Conservation (phyloP, 306 rosid species). For the Pterocarpus macrocarpus region DNA sequence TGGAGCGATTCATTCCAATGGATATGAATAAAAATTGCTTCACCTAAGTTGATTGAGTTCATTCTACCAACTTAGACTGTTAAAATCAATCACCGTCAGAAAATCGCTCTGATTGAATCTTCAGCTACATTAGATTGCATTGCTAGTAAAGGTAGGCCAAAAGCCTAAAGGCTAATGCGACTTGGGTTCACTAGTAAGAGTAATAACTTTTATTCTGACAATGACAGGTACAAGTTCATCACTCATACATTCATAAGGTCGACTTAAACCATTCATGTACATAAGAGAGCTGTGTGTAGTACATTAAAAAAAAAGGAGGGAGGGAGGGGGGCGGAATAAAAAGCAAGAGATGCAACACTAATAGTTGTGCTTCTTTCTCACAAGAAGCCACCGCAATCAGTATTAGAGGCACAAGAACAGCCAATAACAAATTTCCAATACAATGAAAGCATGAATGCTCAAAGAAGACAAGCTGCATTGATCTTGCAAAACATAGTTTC, state of each 20-base stretch:
- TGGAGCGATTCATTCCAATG: constrained; percentile 2
- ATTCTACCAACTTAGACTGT: background rate
- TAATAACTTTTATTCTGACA: background rate
- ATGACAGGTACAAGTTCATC: background rate
- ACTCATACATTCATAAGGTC: constrained; percentile 11
- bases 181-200: background rate
- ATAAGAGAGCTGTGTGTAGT: background rate
- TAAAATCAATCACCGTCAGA: background rate
- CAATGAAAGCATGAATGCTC: background rate
- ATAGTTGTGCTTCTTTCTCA: background rate
- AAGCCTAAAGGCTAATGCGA: background rate
- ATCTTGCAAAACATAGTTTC: constrained; percentile 22
- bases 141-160: background rate
- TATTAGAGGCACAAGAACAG: constrained; percentile 27
- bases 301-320: background rate
- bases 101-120: background rate
- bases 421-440: background rate
- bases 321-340: too few species aligned
- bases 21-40: background rate
- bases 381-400: background rate
- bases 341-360: background rate
- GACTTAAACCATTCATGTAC: background rate
- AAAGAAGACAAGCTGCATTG: background rate
- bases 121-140: background rate
- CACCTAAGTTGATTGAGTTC: background rate